These are phyloP conservation scores for Alternaria atra DNA, from an alignment of 2,329 filamentous ascomycete species.

Conservation along the genomic window DNA sequence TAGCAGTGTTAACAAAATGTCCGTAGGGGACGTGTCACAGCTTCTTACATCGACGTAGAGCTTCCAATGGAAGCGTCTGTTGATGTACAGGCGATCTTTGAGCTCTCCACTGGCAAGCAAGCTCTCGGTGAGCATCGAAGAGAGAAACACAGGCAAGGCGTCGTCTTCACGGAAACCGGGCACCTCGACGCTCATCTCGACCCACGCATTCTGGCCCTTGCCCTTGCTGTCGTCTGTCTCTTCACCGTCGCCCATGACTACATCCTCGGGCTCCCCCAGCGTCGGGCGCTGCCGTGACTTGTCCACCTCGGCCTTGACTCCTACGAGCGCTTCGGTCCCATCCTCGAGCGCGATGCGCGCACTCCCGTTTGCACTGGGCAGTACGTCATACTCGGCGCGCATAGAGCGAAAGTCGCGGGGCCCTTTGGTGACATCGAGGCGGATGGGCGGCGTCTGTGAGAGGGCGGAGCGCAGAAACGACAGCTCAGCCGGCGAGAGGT, in stretches of 20 bases:
- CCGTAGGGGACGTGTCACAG: neutral
- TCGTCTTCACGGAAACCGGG: constrained; percentile 92
- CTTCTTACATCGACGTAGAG: constrained; percentile 85
- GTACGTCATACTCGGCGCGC: constrained; percentile 86
- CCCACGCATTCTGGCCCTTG: constrained; percentile 72
- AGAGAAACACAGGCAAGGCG: constrained; percentile 83
- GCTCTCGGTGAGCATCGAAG: constrained; percentile 88
- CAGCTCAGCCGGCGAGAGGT: constrained; percentile 93
- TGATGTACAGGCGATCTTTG: constrained; percentile 81
- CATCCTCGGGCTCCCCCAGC: constrained; percentile 40
- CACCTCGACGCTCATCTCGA: constrained; percentile 91
- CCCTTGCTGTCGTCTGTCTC: constrained; percentile 39
- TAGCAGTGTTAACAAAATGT: constrained; percentile 49
- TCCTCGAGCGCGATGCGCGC: constrained; percentile 94
- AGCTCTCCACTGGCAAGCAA: constrained; percentile 75
- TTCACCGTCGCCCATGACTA: constrained; percentile 53
- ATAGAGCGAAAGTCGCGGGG: constrained; percentile 90
- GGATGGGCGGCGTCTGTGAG: constrained; percentile 80
- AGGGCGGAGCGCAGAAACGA: constrained; percentile 93
- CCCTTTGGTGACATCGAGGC: constrained; percentile 70
- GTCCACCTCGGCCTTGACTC: constrained; percentile 94
- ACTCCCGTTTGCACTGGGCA: constrained; percentile 90
- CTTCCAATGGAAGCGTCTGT: constrained; percentile 93
- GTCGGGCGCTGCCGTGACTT: constrained; percentile 61
- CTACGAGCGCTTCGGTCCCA: constrained; percentile 94